Conservation (phyloP, 2,329 filamentous ascomycete species). For the Colletotrichum tofieldiae region DNA sequence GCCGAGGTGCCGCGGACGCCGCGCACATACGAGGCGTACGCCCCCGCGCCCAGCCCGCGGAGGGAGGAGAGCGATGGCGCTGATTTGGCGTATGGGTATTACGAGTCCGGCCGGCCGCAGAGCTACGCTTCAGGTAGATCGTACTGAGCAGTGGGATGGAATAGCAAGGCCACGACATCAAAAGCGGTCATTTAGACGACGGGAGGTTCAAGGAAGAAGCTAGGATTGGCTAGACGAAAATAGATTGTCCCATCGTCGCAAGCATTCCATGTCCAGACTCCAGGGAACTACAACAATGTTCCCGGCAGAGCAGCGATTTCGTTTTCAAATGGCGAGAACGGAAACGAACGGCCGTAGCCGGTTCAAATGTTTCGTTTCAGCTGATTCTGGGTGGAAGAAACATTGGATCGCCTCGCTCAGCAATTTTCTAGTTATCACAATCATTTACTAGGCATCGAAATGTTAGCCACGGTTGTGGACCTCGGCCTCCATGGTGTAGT, state of each 20-base stretch:
- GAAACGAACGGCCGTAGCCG: background rate
- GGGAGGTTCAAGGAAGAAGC: background rate
- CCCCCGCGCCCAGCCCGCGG: slow-evolving; percentile 20
- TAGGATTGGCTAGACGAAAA: background rate
- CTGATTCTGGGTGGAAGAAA: too few species aligned
- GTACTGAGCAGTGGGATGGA: slow-evolving; percentile 8
- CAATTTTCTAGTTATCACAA: background rate
- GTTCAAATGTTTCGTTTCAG: too few species aligned
- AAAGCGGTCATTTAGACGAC: background rate
- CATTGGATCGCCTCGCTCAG: background rate
- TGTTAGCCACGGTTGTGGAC: slow-evolving; percentile 81
- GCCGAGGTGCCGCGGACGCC: slow-evolving; percentile 28
- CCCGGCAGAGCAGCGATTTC: background rate
- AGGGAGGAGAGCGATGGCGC: slow-evolving; percentile 19
- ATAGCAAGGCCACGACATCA: background rate
- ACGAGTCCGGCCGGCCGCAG: slow-evolving; percentile 28
- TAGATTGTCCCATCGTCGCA: background rate
- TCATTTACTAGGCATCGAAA: slow-evolving; percentile 40
- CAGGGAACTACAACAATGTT: background rate
- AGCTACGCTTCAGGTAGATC: slow-evolving; percentile 37
- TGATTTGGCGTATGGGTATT: slow-evolving; percentile 17
- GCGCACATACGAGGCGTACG: slow-evolving; percentile 27
- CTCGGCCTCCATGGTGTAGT: slow-evolving; percentile 71
- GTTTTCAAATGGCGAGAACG: too few species aligned
- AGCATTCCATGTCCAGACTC: slow-evolving; percentile 15